A percentile compares a stretch with the other conserved stretches of the same genome.
phyloP scores from a whole-genome alignment of 2,329 filamentous ascomycete species.

The Zymoseptoria crescenta region DNA sequence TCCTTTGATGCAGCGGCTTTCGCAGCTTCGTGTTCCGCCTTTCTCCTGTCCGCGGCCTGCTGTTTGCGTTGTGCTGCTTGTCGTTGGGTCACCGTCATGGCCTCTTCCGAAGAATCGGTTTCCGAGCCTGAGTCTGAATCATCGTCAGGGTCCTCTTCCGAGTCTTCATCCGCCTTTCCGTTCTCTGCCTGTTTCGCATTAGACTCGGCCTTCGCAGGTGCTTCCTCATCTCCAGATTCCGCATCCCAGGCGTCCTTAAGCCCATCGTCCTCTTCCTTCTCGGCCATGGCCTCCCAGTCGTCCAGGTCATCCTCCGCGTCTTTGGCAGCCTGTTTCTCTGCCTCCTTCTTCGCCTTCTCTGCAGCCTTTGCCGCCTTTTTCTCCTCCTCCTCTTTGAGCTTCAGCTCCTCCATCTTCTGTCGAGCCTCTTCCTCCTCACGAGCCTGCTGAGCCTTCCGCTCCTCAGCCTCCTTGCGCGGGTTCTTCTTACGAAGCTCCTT shows the following conservation, averaged over 20 bases:
- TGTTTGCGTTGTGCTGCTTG: slow-evolving; percentile 73
- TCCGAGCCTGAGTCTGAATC: slow-evolving; percentile 54
- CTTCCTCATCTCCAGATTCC: slow-evolving; percentile 62
- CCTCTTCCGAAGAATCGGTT: slow-evolving; percentile 56
- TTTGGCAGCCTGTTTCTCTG: slow-evolving; percentile 56
- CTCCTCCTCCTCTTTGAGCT: slow-evolving; percentile 54
- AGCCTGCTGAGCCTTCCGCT: slow-evolving; percentile 36
- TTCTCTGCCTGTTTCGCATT: slow-evolving; percentile 30
- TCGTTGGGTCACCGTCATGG: slow-evolving; percentile 61
- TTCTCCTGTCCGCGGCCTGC: slow-evolving; percentile 79
- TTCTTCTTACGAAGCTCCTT: slow-evolving; percentile 70
- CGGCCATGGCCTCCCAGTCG: slow-evolving; percentile 81
- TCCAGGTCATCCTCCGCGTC: slow-evolving; percentile 60
- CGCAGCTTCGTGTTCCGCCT: slow-evolving; percentile 85
- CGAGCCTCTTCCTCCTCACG: slow-evolving; percentile 47
- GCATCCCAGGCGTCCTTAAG: slow-evolving; percentile 96
- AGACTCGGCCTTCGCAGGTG: background rate
- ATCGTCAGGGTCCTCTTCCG: slow-evolving; percentile 32
- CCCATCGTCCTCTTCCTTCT: slow-evolving; percentile 62
- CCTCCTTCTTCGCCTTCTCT: slow-evolving; percentile 60
- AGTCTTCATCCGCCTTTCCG: slow-evolving; percentile 32
- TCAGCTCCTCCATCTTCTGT: slow-evolving; percentile 49
- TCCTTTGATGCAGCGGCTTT: slow-evolving; percentile 86
- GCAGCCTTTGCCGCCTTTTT: slow-evolving; percentile 72
- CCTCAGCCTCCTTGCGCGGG: slow-evolving; percentile 53